These are phyloP conservation scores for Dioszegia hungarica DNA, from an alignment of 768 basidiomycete species.

Conservation along the genomic window DNA sequence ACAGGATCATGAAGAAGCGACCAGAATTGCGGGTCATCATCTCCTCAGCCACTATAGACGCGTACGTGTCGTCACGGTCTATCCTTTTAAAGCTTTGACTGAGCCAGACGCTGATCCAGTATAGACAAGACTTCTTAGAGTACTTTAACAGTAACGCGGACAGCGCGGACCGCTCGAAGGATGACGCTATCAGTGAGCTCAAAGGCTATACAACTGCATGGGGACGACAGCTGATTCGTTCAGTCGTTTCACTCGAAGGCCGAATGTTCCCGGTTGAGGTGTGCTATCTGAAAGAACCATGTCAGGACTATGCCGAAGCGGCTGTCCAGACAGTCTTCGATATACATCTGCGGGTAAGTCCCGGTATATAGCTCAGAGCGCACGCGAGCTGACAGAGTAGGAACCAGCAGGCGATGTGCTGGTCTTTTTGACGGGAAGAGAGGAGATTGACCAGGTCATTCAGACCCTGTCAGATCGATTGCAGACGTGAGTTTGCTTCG, in stretches of 20 bases:
- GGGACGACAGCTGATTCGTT: not conserved
- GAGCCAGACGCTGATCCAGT: not conserved
- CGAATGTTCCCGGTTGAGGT: conserved; percentile 93
- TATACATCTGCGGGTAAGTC: conserved; percentile 74
- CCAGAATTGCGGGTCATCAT: conserved; percentile 84
- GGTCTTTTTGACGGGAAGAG: conserved; percentile 88
- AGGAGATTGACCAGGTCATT: conserved; percentile 88
- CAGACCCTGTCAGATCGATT: conserved; percentile 74
- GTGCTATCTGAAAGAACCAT: conserved; percentile 68
- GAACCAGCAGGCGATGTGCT: conserved; percentile 82
- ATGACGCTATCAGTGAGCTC: conserved; percentile 61
- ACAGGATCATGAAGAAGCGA: conserved; percentile 83
- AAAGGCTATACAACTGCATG: not conserved
- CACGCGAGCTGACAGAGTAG: conserved; percentile 50
- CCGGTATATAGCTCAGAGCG: no score
- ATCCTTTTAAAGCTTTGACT: no score
- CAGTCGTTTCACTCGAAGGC: conserved; percentile 81
- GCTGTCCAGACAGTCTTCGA: conserved; percentile 91
- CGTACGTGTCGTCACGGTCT: conserved; percentile 46
- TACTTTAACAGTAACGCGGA: conserved; percentile 71
- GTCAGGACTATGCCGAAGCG: conserved; percentile 79
- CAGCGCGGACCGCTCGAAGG: conserved; percentile 47
- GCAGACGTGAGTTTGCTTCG: conserved; percentile 57
- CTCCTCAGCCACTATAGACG: conserved; percentile 95
- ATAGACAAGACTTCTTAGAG: conserved; percentile 66